Conservation (phyloP, 805 yeast genomes). For the Torulaspora gathmanii region DNA sequence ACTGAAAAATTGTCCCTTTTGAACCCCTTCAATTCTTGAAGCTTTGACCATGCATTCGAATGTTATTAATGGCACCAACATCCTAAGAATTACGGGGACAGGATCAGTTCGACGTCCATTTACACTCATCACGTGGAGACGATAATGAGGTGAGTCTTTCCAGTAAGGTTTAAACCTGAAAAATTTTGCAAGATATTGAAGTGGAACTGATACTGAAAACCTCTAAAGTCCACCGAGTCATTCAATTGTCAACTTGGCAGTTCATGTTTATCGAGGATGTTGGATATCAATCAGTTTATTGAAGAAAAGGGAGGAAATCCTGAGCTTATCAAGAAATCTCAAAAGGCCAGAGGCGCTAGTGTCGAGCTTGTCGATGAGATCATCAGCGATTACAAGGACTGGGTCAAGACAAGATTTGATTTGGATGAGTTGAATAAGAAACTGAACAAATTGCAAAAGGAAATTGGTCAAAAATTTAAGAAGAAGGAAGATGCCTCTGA, state of each 20-base stretch:
- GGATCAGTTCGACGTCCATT: background rate
- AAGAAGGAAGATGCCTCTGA: slow-evolving; percentile 91
- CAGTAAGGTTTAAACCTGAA: background rate
- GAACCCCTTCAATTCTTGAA: no score
- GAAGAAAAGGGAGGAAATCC: slow-evolving; percentile 98
- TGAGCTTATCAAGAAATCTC: slow-evolving; percentile 79
- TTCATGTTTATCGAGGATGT: slow-evolving; percentile 46
- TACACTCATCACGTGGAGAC: background rate
- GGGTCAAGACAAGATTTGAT: slow-evolving; percentile 87
- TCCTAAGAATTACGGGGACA: no score
- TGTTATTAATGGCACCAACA: no score
- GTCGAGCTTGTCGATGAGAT: slow-evolving; percentile 96
- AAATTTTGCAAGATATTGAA: slow-evolving; percentile 6
- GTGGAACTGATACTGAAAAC: background rate
- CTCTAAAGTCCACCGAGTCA: background rate
- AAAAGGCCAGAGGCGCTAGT: slow-evolving; percentile 87
- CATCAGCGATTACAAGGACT: slow-evolving; percentile 80
- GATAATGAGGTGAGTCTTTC: background rate
- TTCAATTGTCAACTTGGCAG: background rate
- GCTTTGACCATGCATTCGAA: no score
- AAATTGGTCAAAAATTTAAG: slow-evolving; percentile 87
- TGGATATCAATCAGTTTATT: slow-evolving; percentile 86
- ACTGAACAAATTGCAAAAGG: slow-evolving; percentile 86
- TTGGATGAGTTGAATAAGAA: slow-evolving; percentile 86
- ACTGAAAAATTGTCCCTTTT: no score